A percentile compares a stretch with the other conserved stretches of the same genome.
These are phyloP conservation scores for Stellera chamaejasme DNA, from an alignment of 345 rosid genomes.

Conservation along the genomic window DNA sequence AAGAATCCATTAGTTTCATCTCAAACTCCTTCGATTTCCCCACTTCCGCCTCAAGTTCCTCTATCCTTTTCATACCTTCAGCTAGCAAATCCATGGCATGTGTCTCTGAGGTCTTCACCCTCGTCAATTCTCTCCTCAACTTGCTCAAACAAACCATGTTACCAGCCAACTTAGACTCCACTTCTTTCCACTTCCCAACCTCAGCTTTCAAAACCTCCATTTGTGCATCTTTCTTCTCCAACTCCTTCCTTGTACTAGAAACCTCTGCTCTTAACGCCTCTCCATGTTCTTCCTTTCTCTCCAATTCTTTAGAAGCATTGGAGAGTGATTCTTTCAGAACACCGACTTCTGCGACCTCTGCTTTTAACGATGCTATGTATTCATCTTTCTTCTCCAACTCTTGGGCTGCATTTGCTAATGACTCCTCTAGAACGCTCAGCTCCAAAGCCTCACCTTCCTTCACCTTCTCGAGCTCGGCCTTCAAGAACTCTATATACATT, in stretches of 20 bases:
- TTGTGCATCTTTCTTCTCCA: slow-evolving; percentile 31
- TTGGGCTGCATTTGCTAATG: slow-evolving; percentile 19
- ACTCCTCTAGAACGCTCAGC: slow-evolving; percentile 29
- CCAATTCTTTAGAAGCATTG: too few species aligned
- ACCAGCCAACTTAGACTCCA: slow-evolving; percentile 21
- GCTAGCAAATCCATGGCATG: slow-evolving; percentile 12
- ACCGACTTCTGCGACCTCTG: slow-evolving; percentile 13
- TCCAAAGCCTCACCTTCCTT: slow-evolving; percentile 12
- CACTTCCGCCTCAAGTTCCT: slow-evolving; percentile 36
- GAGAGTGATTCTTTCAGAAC: slow-evolving; percentile 22
- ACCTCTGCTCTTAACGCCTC: too few species aligned
- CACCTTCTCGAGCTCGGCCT: too few species aligned
- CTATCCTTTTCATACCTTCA: slow-evolving; percentile 18
- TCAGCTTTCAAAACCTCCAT: slow-evolving; percentile 27
- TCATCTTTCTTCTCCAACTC: slow-evolving; percentile 40
- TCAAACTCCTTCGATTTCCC: slow-evolving; percentile 30
- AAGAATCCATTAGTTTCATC: slow-evolving; percentile 26
- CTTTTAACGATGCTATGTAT: slow-evolving; percentile 25
- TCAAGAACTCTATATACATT: too few species aligned
- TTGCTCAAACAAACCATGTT: slow-evolving; percentile 20
- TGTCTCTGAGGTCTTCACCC: slow-evolving; percentile 17
- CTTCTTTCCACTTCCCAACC: slow-evolving; percentile 15
- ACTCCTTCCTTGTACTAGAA: too few species aligned
- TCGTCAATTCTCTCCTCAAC: slow-evolving; percentile 14
- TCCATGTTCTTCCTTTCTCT: too few species aligned